Evolutionary conservation across 441 rosid species (phyloP).

Genomic region (Pelargonium hybrid): DNA sequence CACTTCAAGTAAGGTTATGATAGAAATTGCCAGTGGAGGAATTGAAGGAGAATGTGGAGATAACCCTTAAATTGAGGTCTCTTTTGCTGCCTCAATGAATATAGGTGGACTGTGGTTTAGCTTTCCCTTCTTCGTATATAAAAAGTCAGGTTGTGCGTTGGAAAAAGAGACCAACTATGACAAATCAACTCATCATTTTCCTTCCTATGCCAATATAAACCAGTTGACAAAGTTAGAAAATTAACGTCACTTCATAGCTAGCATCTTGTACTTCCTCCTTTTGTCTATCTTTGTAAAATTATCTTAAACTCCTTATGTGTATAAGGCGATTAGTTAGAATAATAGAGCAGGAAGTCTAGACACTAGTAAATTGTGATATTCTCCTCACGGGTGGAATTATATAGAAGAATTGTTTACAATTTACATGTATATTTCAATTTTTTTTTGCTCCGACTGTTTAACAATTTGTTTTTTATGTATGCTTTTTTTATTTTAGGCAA

Average conservation of each 20-base stretch:
- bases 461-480: constrained; percentile 10
- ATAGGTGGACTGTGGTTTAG: too few species aligned
- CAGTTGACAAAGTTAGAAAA: not conserved
- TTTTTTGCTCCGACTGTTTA: constrained; percentile 5
- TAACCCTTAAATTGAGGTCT: not conserved
- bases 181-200: not conserved
- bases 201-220: not conserved
- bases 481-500: too few species aligned
- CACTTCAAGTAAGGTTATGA: not conserved
- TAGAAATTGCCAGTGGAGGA: not conserved
- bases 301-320: not conserved
- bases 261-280: not conserved
- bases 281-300: not conserved
- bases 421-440: not conserved
- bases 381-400: not conserved
- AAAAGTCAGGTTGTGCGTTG: not conserved
- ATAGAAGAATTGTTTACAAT: not conserved
- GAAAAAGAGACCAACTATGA: not conserved
- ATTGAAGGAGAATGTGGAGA: not conserved
- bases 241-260: too few species aligned
- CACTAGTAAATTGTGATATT: not conserved
- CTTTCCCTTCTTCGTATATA: too few species aligned
- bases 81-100: not conserved
- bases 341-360: not conserved
- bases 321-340: not conserved